Evolutionary conservation across 2,329 filamentous ascomycete genomes (phyloP).

Genomic region (Aspergillus fumigatus): DNA sequence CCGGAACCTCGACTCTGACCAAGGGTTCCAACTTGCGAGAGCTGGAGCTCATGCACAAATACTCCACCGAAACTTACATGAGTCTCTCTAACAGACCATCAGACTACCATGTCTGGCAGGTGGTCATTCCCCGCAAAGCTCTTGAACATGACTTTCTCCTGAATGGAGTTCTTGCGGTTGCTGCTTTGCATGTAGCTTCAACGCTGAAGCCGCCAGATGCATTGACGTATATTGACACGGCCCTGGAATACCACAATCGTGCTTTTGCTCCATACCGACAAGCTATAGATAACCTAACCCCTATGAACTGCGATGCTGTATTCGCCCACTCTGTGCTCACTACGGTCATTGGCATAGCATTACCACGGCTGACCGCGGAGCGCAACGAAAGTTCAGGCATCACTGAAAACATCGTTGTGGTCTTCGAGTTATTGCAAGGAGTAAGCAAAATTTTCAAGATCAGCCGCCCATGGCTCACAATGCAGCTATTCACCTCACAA

Average conservation of each 20-base stretch:
- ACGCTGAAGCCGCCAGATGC: slow-evolving; percentile 24
- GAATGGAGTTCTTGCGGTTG: slow-evolving; percentile 38
- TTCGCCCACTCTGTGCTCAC: slow-evolving; percentile 35
- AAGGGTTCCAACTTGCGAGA: slow-evolving; percentile 29
- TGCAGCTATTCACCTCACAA: slow-evolving; percentile 48
- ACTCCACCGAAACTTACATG: slow-evolving; percentile 45
- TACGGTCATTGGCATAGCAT: slow-evolving; percentile 31
- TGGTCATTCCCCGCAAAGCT: slow-evolving; percentile 37
- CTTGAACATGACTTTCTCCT: slow-evolving; percentile 40
- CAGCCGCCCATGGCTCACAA: slow-evolving; percentile 41
- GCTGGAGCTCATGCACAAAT: slow-evolving; percentile 51
- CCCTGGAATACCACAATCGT: slow-evolving; percentile 33
- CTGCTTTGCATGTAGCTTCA: slow-evolving; percentile 38
- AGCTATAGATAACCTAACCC: slow-evolving; percentile 31
- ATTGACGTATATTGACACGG: slow-evolving; percentile 32
- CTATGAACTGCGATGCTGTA: slow-evolving; percentile 35
- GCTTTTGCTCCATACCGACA: slow-evolving; percentile 32
- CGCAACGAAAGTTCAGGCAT: slow-evolving; percentile 27
- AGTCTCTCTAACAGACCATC: slow-evolving; percentile 33
- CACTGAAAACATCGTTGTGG: slow-evolving; percentile 33
- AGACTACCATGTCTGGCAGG: slow-evolving; percentile 36
- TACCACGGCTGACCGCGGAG: slow-evolving; percentile 29
- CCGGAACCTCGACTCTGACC: not conserved
- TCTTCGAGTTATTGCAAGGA: slow-evolving; percentile 34
- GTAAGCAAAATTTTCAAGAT: slow-evolving; percentile 31